Base-by-base conservation (phyloP, 2,329 filamentous ascomycete genomes). In the Hymenoscyphus linearis region DNA sequence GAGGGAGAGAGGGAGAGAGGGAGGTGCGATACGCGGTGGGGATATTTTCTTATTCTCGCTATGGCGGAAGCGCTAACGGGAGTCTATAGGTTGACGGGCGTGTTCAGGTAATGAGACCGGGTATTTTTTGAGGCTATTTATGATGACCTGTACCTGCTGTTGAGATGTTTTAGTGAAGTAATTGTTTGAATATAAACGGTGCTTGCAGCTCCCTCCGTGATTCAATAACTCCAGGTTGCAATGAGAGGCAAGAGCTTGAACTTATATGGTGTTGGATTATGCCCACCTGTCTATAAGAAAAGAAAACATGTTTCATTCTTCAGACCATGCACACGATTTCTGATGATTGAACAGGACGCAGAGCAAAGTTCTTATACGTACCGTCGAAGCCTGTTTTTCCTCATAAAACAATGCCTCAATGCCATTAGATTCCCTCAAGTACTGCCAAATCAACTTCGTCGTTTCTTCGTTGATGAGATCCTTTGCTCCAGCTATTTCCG, bases 361-460 rank as follows among this genome's bases (percentile, higher is more conserved):
- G n/a, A 14, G 56, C n/a, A 18, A 13, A 2, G 25, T 26, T 34
- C 6, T 18, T 22, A 18, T 18, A 3, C n/a, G 1, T 31, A 7
- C 52, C 16, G 60, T 55, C 31, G 9, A 36, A 5, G 16, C 40
- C 54, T 52, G 52, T 14, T 62, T 34, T 9, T n/a, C 18, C 7
- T 55, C 34, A 34, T 68, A 37, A n/a, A 59, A 67, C 22, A 68
- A 68, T 3, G 25, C 4, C 0, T 60, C 37, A 0, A 27, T 16
- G 7, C 55, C 18, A 35, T 64, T 34, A 22, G 26, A 53, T 18
- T 58, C 7, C n/a, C 55, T 7, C 13, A 67, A 60, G 56, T 64
- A 37, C 22, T 60, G 18, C 65, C 67, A 71, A 9, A 73, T 63
- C 2, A 26, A 54, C 16, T 54, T 25, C 22, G 67, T 62, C 10